A percentile compares a stretch with the other conserved stretches of the same genome.
These are phyloP conservation scores for Hyaloscypha bicolor DNA, from an alignment of 495 filamentous ascomycete genomes.

Conservation along the genomic window DNA sequence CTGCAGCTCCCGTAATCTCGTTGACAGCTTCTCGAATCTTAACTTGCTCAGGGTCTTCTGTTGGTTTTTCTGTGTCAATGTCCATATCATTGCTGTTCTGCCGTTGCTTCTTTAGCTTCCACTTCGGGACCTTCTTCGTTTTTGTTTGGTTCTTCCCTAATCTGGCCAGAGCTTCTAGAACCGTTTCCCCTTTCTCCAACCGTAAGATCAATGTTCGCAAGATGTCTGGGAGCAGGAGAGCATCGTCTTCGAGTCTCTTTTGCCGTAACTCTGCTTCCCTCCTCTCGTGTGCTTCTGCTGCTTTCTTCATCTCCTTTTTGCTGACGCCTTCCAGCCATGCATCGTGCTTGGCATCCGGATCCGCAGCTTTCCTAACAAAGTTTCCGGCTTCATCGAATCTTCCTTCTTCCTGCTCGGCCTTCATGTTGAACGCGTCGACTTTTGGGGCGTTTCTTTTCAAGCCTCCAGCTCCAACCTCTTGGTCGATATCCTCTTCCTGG, in stretches of 20 bases:
- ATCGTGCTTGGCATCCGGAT: slow-evolving; percentile 91
- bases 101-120: slow-evolving; percentile 59
- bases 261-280: slow-evolving; percentile 74
- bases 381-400: slow-evolving; percentile 89
- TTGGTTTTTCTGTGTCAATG: slow-evolving; percentile 49
- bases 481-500: slow-evolving; percentile 68
- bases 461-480: slow-evolving; percentile 85
- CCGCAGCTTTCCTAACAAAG: slow-evolving; percentile 83
- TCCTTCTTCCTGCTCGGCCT: slow-evolving; percentile 86
- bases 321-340: slow-evolving; percentile 89
- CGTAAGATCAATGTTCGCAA: slow-evolving; percentile 68
- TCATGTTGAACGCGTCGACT: slow-evolving; percentile 96
- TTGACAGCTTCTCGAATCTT: slow-evolving; percentile 73
- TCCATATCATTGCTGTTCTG: slow-evolving; percentile 65
- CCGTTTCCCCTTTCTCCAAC: slow-evolving; percentile 83
- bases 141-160: slow-evolving; percentile 70
- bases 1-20: slow-evolving; percentile 83
- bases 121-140: slow-evolving; percentile 64
- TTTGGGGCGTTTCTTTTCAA: slow-evolving; percentile 96
- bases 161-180: slow-evolving; percentile 83
- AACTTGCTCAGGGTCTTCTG: slow-evolving; percentile 70
- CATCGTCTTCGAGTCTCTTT: slow-evolving; percentile 71
- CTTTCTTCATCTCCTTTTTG: slow-evolving; percentile 89
- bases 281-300: slow-evolving; percentile 85
- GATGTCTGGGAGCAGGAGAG: slow-evolving; percentile 71